A percentile compares a stretch with the other conserved stretches of the same genome.
phyloP scores from a whole-genome alignment of 2,329 filamentous ascomycete genomes.

The Tolypocladium nubicola region DNA sequence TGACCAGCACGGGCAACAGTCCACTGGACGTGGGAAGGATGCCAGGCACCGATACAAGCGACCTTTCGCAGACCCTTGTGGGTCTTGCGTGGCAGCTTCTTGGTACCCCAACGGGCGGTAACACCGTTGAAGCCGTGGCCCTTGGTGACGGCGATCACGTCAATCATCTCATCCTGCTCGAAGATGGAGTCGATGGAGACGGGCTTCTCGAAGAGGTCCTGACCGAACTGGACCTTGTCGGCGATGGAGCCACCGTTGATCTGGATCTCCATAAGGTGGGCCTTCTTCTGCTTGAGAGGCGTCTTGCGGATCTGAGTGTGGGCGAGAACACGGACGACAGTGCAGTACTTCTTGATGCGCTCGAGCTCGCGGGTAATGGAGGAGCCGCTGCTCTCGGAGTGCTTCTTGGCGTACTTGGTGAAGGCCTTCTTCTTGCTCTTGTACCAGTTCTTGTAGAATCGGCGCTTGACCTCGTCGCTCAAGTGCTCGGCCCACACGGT shows the following conservation, averaged over 20 bases:
- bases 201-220: slow-evolving; percentile 98
- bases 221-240: slow-evolving; percentile 95
- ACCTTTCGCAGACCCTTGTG: slow-evolving; percentile 99
- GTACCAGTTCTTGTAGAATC: slow-evolving; percentile 99
- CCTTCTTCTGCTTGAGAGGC: slow-evolving; percentile 99
- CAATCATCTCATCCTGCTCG: slow-evolving; percentile 99
- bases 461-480: slow-evolving; percentile 96
- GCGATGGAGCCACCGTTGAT: slow-evolving; percentile 93
- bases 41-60: slow-evolving; percentile 99
- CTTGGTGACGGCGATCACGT: slow-evolving; percentile 99
- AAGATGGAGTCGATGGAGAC: slow-evolving; percentile 89
- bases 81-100: slow-evolving; percentile 99
- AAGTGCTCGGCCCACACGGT: slow-evolving; percentile 99
- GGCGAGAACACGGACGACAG: slow-evolving; percentile 95
- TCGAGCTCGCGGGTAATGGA: slow-evolving; percentile 95
- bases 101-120: slow-evolving; percentile 97
- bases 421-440: slow-evolving; percentile 99
- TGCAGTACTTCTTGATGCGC: slow-evolving; percentile 99
- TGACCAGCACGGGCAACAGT: slow-evolving; percentile 99
- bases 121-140: slow-evolving; percentile 98
- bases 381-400: slow-evolving; percentile 84
- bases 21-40: slow-evolving; percentile 99
- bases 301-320: slow-evolving; percentile 99
- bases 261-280: slow-evolving; percentile 99
- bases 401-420: slow-evolving; percentile 99